phyloP scores from a whole-genome alignment of 2,329 filamentous ascomycete genomes.

The Scytalidium sp. region DNA sequence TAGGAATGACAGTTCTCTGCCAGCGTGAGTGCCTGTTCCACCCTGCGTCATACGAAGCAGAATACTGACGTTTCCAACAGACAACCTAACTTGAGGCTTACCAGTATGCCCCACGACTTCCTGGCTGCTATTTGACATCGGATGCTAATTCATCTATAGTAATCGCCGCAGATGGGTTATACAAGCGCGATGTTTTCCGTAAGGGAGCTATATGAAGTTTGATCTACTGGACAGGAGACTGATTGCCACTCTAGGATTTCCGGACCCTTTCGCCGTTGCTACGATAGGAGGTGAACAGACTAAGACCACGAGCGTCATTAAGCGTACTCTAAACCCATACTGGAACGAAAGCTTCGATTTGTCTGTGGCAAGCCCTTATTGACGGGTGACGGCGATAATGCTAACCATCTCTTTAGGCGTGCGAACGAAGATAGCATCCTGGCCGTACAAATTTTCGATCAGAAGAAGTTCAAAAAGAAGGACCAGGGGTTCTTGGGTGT shows the following conservation, averaged over 20 bases:
- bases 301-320: conserved; percentile 94
- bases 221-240: not conserved
- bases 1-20: conserved; percentile 58
- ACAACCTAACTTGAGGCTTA: conserved; percentile 86
- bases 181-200: conserved; percentile 99
- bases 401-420: conserved; percentile 52
- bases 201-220: conserved; percentile 35
- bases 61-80: conserved; percentile 38
- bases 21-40: conserved; percentile 49
- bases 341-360: conserved; percentile 99
- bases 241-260: conserved; percentile 65
- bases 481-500: conserved; percentile 97
- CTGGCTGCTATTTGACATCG: conserved; percentile 2
- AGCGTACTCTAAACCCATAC: conserved; percentile 97
- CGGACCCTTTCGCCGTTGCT: conserved; percentile 95
- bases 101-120: conserved; percentile 60
- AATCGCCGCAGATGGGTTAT: conserved; percentile 96
- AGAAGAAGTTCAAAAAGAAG: conserved; percentile 99
- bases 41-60: conserved; percentile 7
- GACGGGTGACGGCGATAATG: conserved; percentile 1
- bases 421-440: conserved; percentile 95
- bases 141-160: conserved; percentile 58
- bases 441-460: conserved; percentile 97
- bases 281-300: conserved; percentile 98
- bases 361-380: conserved; percentile 52